Evolutionary conservation across 2,329 filamentous ascomycete species (phyloP).

Genomic region (Cladophialophora chaetospira): DNA sequence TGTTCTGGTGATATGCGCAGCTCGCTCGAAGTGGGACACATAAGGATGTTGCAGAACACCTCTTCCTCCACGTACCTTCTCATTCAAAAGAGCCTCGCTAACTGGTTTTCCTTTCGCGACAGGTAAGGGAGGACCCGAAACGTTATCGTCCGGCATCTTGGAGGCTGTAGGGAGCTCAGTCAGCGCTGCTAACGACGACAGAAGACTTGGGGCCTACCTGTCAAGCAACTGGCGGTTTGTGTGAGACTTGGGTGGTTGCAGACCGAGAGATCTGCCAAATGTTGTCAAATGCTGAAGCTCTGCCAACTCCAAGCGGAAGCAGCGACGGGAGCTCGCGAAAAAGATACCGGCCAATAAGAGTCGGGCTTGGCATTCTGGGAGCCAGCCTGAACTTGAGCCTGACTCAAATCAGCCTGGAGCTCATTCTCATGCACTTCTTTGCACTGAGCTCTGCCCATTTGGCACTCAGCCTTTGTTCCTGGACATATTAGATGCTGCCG

Average conservation of each 20-base stretch:
- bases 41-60: not conserved
- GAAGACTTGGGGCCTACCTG: not conserved
- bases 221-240: not conserved
- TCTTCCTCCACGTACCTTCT: conserved; percentile 72
- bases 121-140: conserved; percentile 62
- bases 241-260: not conserved
- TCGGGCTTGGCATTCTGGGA: not conserved
- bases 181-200: not conserved
- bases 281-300: not conserved
- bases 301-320: not conserved
- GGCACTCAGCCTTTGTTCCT: no score
- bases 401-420: no score
- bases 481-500: no score
- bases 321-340: not conserved
- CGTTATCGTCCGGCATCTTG: conserved; percentile 60
- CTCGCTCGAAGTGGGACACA: not conserved
- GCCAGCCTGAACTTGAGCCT: no score
- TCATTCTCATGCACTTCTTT: no score
- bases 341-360: not conserved
- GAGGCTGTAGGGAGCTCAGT: not conserved
- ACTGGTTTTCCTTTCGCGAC: conserved; percentile 76
- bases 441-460: no score
- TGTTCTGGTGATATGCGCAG: not conserved
- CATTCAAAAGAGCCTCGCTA: conserved; percentile 96
- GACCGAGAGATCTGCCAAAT: not conserved